Conservation (phyloP, 148 eudicot genomes). For the Tetragonia tetragonoides region DNA sequence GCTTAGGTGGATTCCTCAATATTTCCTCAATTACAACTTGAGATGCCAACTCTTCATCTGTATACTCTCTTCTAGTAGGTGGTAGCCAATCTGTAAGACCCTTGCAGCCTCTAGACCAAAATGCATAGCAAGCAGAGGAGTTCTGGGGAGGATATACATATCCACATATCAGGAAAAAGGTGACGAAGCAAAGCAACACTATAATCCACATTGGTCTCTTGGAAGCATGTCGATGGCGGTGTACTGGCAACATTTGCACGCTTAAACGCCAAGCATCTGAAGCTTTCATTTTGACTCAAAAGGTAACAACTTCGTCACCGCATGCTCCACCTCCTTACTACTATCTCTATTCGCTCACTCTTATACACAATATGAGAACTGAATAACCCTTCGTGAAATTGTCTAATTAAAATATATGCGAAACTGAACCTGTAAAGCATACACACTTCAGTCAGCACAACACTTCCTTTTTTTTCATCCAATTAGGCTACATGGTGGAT, state of each 20-base stretch:
- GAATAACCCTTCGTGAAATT: not conserved
- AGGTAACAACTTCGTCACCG: constrained; percentile 19
- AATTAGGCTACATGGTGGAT: not conserved
- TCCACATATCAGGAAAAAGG: constrained; percentile 61
- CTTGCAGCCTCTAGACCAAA: constrained; percentile 70
- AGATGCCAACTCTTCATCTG: constrained; percentile 64
- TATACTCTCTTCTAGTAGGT: constrained; percentile 57
- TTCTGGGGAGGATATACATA: constrained; percentile 71
- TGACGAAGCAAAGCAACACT: constrained; percentile 56
- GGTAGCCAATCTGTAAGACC: constrained; percentile 66
- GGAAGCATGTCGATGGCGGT: constrained; percentile 59
- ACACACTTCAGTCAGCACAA: constrained; percentile 9
- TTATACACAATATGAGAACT: not conserved
- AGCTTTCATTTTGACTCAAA: constrained; percentile 49
- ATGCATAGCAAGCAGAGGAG: constrained; percentile 67
- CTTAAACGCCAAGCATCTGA: constrained; percentile 64
- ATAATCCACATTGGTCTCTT: constrained; percentile 83
- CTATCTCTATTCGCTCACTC: constrained; percentile 6
- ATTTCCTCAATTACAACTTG: constrained; percentile 53
- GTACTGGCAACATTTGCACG: constrained; percentile 58
- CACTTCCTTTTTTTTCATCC: not conserved
- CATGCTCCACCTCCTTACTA: constrained; percentile 17
- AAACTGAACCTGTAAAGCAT: constrained; percentile 13
- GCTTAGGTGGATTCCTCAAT: constrained; percentile 37
- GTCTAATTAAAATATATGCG: not conserved